Evolutionary conservation across 1,284 basidiomycete species (phyloP).

Genomic region (Ceratobasidium sp.): DNA sequence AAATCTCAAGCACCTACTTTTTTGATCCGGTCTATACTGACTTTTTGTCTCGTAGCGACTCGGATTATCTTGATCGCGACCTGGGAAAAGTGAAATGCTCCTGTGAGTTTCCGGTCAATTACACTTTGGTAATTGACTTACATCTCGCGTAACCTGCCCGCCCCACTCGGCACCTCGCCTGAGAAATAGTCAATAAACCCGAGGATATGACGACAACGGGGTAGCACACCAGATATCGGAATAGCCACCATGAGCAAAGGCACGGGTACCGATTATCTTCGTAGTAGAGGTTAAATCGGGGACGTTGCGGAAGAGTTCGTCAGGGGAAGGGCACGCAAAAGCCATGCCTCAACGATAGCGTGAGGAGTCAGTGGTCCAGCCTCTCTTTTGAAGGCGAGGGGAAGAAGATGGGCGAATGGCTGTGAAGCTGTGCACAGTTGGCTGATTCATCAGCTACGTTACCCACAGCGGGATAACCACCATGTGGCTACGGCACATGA

Average conservation of each 20-base stretch:
- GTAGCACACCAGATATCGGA: constrained; percentile 24
- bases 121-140: not conserved
- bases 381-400: not conserved
- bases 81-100: constrained; percentile 10
- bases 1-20: not conserved
- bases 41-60: constrained; percentile 2
- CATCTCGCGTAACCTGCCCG: not conserved
- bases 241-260: constrained; percentile 30
- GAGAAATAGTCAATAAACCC: not conserved
- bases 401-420: not conserved
- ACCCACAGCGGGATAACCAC: not conserved
- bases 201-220: not conserved
- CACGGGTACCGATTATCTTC: constrained; percentile 15
- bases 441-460: constrained; percentile 2
- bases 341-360: constrained; percentile 10
- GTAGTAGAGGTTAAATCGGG: constrained; percentile 3
- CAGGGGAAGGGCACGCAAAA: not conserved
- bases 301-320: constrained; percentile 19
- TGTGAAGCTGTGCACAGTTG: not conserved
- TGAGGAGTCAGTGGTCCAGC: constrained; percentile 5
- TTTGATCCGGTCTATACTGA: constrained; percentile 12
- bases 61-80: constrained; percentile 34
- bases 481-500: constrained; percentile 3
- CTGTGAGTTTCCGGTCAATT: not conserved
- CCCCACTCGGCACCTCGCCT: constrained; percentile 10